These are phyloP conservation scores for Aquanectria penicillioides DNA, from an alignment of 2,329 filamentous ascomycete genomes.

Conservation along the genomic window DNA sequence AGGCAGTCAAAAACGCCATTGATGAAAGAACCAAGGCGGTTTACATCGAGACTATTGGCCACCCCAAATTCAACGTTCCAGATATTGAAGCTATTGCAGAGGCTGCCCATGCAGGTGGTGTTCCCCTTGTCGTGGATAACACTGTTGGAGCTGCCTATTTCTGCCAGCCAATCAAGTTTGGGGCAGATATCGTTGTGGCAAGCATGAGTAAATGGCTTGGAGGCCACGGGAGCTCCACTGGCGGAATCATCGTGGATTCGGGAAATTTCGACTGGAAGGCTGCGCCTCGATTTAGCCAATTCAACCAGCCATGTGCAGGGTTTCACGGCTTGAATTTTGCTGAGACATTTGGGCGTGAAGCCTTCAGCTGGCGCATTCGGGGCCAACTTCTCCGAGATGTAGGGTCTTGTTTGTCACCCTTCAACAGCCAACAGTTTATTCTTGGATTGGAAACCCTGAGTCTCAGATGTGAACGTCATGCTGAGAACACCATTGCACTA, in stretches of 20 bases:
- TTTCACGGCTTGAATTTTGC: slow-evolving; percentile 94
- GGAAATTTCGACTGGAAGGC: slow-evolving; percentile 94
- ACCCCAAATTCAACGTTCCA: slow-evolving; percentile 92
- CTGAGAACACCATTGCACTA: slow-evolving; percentile 80
- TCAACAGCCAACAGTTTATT: slow-evolving; percentile 88
- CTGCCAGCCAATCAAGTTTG: slow-evolving; percentile 83
- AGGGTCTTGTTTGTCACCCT: slow-evolving; percentile 84
- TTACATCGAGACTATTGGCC: slow-evolving; percentile 90
- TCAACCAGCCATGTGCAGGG: slow-evolving; percentile 85
- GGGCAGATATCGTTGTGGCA: slow-evolving; percentile 92
- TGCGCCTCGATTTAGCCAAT: slow-evolving; percentile 87
- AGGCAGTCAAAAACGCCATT: slow-evolving; percentile 81
- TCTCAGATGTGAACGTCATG: slow-evolving; percentile 85
- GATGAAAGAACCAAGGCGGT: slow-evolving; percentile 92
- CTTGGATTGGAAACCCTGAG: slow-evolving; percentile 90
- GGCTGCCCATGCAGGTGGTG: slow-evolving; percentile 73
- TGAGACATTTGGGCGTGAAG: slow-evolving; percentile 84
- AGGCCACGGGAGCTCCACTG: slow-evolving; percentile 90
- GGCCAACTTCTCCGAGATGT: slow-evolving; percentile 91
- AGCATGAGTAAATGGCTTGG: slow-evolving; percentile 96
- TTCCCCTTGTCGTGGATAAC: slow-evolving; percentile 83
- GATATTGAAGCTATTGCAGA: slow-evolving; percentile 87
- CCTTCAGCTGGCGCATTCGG: slow-evolving; percentile 84
- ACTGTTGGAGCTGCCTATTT: slow-evolving; percentile 82
- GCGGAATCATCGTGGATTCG: slow-evolving; percentile 83